Conservation (phyloP, 148 eudicot species). For the Amaranthus cruentus region DNA sequence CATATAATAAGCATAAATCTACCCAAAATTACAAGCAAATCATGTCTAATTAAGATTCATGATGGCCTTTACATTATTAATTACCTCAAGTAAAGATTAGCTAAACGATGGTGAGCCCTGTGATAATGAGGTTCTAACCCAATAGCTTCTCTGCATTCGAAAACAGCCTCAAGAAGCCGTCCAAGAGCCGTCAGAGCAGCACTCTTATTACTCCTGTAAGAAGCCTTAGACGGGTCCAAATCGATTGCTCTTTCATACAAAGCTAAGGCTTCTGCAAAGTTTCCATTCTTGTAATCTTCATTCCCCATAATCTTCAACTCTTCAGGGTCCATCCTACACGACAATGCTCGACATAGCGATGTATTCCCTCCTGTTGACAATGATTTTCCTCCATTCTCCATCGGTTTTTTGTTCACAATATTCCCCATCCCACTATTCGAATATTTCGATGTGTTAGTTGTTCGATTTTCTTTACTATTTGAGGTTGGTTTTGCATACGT, state of each 20-base stretch:
- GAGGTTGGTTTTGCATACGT: constrained; percentile 19
- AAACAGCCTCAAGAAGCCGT: constrained; percentile 85
- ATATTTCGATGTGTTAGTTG: constrained; percentile 22
- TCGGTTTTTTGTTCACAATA: constrained; percentile 40
- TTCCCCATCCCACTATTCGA: constrained; percentile 48
- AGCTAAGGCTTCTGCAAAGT: constrained; percentile 80
- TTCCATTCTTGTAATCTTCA: constrained; percentile 91
- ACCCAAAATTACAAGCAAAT: not conserved
- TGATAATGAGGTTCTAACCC: constrained; percentile 72
- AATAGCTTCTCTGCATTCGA: constrained; percentile 91
- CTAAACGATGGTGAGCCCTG: constrained; percentile 90
- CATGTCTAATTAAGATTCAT: not conserved
- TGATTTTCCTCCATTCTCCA: constrained; percentile 12
- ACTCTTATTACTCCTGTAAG: constrained; percentile 85
- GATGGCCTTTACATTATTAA: not conserved
- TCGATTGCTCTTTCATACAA: constrained; percentile 91
- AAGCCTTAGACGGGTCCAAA: constrained; percentile 77
- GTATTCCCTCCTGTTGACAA: constrained; percentile 20
- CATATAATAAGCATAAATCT: not conserved
- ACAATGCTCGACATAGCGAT: constrained; percentile 73
- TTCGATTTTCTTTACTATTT: constrained; percentile 22
- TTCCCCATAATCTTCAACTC: constrained; percentile 83
- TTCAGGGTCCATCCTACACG: constrained; percentile 97
- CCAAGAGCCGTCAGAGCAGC: constrained; percentile 90
- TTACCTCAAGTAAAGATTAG: constrained; percentile 78